Conservation (phyloP, 2,329 filamentous ascomycete genomes). For the Stemphylium lycopersici region DNA sequence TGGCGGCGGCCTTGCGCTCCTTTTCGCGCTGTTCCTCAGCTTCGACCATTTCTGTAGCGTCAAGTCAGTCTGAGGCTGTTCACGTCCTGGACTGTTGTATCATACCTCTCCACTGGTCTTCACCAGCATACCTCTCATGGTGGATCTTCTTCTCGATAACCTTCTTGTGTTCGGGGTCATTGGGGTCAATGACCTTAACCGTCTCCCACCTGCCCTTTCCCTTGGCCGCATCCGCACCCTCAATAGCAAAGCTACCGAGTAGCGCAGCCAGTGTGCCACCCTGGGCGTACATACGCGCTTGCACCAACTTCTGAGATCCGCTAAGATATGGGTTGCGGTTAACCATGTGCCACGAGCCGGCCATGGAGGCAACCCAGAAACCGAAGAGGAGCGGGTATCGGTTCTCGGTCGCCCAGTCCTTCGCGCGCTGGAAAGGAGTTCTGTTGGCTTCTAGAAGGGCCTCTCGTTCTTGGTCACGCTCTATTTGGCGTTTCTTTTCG, state of each 20-base stretch:
- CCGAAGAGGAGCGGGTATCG: conserved; percentile 85
- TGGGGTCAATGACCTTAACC: conserved; percentile 77
- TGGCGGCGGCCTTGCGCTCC: conserved; percentile 51
- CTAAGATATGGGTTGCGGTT: conserved; percentile 77
- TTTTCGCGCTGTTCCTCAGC: conserved; percentile 72
- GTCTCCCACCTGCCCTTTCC: conserved; percentile 84
- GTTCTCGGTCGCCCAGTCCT: conserved; percentile 78
- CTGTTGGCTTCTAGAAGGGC: conserved; percentile 59
- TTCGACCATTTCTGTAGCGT: conserved; percentile 73
- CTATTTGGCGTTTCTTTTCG: conserved; percentile 39
- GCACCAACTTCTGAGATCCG: conserved; percentile 84
- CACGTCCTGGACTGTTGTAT: conserved; percentile 15
- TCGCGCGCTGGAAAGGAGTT: conserved; percentile 63
- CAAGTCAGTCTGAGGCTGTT: conserved; percentile 21
- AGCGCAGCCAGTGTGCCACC: conserved; percentile 85
- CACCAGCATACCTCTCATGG: conserved; percentile 83
- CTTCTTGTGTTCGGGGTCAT: conserved; percentile 82
- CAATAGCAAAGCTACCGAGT: conserved; percentile 80
- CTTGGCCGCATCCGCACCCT: conserved; percentile 77
- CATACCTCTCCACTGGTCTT: conserved; percentile 91
- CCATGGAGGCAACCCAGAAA: conserved; percentile 83
- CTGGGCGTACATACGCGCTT: conserved; percentile 94
- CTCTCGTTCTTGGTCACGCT: conserved; percentile 44
- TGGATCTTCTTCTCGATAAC: conserved; percentile 86
- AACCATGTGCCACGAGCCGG: conserved; percentile 74